phyloP scores from a whole-genome alignment of 2,329 filamentous ascomycete genomes.

The Colletotrichum cereale region DNA sequence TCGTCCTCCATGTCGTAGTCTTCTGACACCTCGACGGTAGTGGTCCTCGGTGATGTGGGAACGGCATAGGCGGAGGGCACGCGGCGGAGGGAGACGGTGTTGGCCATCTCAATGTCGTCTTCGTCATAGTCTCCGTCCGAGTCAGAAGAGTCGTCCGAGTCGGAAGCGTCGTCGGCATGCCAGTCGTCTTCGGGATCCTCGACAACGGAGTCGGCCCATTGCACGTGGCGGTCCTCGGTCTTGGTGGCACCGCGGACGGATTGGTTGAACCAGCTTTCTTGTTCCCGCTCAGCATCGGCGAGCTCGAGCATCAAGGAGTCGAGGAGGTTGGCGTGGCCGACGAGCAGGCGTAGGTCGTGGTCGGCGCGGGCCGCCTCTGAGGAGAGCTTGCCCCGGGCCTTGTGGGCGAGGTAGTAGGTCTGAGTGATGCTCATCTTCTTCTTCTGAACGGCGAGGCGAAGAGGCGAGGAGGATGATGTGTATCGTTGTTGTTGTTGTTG shows the following conservation, averaged over 20 bases:
- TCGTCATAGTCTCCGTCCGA: slow-evolving; percentile 65
- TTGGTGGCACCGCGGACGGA: slow-evolving; percentile 81
- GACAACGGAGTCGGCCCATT: slow-evolving; percentile 86
- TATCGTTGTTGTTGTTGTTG: slow-evolving; percentile 23
- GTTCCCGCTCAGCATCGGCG: slow-evolving; percentile 92
- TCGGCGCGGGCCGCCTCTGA: slow-evolving; percentile 89
- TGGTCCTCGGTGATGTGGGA: slow-evolving; percentile 40
- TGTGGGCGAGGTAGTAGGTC: slow-evolving; percentile 98
- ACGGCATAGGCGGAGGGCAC: slow-evolving; percentile 53
- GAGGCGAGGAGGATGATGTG: slow-evolving; percentile 54
- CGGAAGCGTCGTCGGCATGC: slow-evolving; percentile 73
- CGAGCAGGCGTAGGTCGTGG: slow-evolving; percentile 93
- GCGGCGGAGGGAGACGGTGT: slow-evolving; percentile 60
- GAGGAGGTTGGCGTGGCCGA: slow-evolving; percentile 98
- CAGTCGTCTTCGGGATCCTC: slow-evolving; percentile 81
- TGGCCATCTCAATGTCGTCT: slow-evolving; percentile 69
- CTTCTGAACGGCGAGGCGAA: slow-evolving; percentile 53
- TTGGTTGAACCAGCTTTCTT: slow-evolving; percentile 98
- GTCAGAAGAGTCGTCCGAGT: slow-evolving; percentile 53
- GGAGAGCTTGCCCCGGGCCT: slow-evolving; percentile 95
- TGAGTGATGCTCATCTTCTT: slow-evolving; percentile 97
- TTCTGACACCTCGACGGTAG: slow-evolving; percentile 52
- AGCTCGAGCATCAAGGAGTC: slow-evolving; percentile 94
- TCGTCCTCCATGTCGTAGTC: slow-evolving; percentile 64
- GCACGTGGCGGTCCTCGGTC: slow-evolving; percentile 75